Conservation (phyloP, 2,329 filamentous ascomycete species). For the Neofusicoccum cordaticola region DNA sequence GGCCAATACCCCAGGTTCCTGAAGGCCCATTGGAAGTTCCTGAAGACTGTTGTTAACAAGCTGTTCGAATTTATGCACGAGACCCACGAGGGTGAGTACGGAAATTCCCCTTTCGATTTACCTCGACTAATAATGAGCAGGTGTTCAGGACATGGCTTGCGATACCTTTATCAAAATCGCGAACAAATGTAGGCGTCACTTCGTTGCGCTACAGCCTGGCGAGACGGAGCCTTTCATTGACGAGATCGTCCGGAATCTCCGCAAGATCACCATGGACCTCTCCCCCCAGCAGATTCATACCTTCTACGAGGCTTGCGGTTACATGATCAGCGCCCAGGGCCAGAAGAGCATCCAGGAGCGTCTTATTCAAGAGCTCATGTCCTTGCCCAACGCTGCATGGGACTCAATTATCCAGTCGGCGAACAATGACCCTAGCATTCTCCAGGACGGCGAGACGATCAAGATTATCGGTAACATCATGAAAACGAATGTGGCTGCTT, state of each 20-base stretch:
- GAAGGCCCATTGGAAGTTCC: conserved; percentile 99
- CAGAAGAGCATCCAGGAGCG: conserved; percentile 93
- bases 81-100: conserved; percentile 79
- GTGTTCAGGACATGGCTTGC: conserved; percentile 99
- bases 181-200: conserved; percentile 95
- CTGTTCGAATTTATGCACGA: conserved; percentile 99
- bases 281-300: conserved; percentile 97
- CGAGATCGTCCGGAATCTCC: conserved; percentile 93
- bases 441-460: conserved; percentile 92
- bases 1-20: conserved; percentile 97
- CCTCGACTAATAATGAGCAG: conserved; percentile 37
- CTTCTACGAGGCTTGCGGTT: conserved; percentile 97
- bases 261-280: conserved; percentile 92
- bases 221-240: conserved; percentile 97
- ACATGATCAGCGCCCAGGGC: conserved; percentile 98
- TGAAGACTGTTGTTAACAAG: conserved; percentile 99
- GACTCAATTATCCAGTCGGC: conserved; percentile 89
- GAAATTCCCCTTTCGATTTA: background rate
- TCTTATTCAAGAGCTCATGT: conserved; percentile 88
- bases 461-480: conserved; percentile 99
- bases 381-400: conserved; percentile 89
- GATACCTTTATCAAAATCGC: conserved; percentile 99
- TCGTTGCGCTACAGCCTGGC: conserved; percentile 90
- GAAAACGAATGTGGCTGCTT: conserved; percentile 99
- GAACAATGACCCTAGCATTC: conserved; percentile 76